Percentiles rank a stretch among this genome's conserved stretches.
Evolutionary conservation across 1,284 basidiomycete species (phyloP).

Genomic region (Ceratorhiza oryzae-sativae): DNA sequence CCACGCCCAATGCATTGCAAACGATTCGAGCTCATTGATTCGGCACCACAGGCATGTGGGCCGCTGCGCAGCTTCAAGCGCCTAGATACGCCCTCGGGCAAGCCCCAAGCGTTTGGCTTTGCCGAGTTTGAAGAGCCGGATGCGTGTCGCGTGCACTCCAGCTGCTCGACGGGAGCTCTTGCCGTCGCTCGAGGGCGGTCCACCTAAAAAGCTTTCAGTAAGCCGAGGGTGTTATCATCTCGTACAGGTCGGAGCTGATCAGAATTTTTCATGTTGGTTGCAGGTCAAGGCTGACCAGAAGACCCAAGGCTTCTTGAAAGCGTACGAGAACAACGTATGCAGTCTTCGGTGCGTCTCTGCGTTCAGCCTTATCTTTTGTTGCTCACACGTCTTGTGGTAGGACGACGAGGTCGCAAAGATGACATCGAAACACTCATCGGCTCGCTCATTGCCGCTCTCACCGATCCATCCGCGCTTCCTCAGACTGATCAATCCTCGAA

Average conservation of each 20-base stretch:
- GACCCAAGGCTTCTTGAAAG: constrained; percentile 84
- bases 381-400: constrained; percentile 51
- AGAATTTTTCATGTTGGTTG: constrained; percentile 44
- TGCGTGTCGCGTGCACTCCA: constrained; percentile 79
- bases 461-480: constrained; percentile 61
- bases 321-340: constrained; percentile 79
- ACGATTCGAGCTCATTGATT: constrained; percentile 6
- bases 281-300: constrained; percentile 95
- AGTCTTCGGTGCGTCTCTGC: constrained; percentile 70
- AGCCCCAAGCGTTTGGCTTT: constrained; percentile 95
- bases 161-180: constrained; percentile 83
- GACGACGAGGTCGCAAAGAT: constrained; percentile 68
- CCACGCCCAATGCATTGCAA: background rate
- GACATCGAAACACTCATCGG: constrained; percentile 50
- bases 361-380: background rate
- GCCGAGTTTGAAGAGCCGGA: constrained; percentile 92
- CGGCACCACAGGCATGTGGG: constrained; percentile 77
- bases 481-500: constrained; percentile 65
- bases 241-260: constrained; percentile 26
- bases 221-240: constrained; percentile 41
- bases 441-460: constrained; percentile 48
- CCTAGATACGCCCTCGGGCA: constrained; percentile 85
- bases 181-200: constrained; percentile 84
- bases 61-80: constrained; percentile 87
- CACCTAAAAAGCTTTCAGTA: constrained; percentile 86